Percentiles rank a stretch among this genome's conserved stretches.
These are phyloP conservation scores for Grosmannia penicillata DNA, from an alignment of 2,329 filamentous ascomycete species.

Conservation along the genomic window DNA sequence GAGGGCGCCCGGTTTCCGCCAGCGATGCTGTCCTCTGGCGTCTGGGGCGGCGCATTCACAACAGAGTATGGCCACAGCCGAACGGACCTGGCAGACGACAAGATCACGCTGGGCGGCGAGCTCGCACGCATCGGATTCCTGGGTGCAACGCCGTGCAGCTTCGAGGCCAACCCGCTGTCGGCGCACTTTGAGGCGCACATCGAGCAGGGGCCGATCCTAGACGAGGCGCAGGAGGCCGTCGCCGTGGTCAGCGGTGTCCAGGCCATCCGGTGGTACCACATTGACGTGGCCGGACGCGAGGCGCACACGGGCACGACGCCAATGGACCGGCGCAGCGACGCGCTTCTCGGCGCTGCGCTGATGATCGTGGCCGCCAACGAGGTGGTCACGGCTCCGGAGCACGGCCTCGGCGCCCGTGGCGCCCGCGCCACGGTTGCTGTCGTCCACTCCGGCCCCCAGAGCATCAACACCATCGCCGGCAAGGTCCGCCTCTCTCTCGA, in stretches of 20 bases:
- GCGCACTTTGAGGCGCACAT: slow-evolving; percentile 78
- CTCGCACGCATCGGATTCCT: slow-evolving; percentile 59
- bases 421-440: slow-evolving; percentile 59
- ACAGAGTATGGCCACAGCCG: slow-evolving; percentile 45
- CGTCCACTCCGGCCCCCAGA: slow-evolving; percentile 46
- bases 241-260: slow-evolving; percentile 61
- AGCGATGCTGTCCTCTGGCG: slow-evolving; percentile 59
- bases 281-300: slow-evolving; percentile 51
- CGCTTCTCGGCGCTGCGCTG: slow-evolving; percentile 31
- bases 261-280: slow-evolving; percentile 58
- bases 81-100: slow-evolving; percentile 47
- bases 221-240: slow-evolving; percentile 46
- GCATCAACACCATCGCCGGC: slow-evolving; percentile 60
- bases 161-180: slow-evolving; percentile 48
- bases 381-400: slow-evolving; percentile 35
- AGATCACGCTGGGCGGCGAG: slow-evolving; percentile 43
- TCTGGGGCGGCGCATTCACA: slow-evolving; percentile 58
- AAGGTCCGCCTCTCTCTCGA: slow-evolving; percentile 54
- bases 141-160: slow-evolving; percentile 39
- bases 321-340: slow-evolving; percentile 16
- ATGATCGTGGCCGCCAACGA: slow-evolving; percentile 53
- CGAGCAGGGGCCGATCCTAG: slow-evolving; percentile 66
- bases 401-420: slow-evolving; percentile 20
- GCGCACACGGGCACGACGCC: slow-evolving; percentile 65
- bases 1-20: slow-evolving; percentile 69